Evolutionary conservation across 345 rosid species (phyloP).

Genomic region (Pugionium dolabratum): DNA sequence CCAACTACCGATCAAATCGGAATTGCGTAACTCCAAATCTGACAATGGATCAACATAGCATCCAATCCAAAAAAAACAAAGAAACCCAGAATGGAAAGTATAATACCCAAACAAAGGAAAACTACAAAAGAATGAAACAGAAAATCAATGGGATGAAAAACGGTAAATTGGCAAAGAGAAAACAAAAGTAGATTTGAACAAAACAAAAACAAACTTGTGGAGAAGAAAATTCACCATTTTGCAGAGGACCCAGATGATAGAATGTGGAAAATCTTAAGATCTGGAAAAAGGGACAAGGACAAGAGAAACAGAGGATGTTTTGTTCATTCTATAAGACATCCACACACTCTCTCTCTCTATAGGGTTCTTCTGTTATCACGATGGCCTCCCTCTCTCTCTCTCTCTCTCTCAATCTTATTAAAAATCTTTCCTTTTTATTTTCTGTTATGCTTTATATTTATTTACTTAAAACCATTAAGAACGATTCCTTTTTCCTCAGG

Average conservation of each 20-base stretch:
- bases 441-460: slow-evolving; percentile 35
- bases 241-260: slow-evolving; percentile 61
- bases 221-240: slow-evolving; percentile 54
- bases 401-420: slow-evolving; percentile 49
- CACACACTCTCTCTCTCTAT: slow-evolving; percentile 37
- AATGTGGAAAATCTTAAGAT: slow-evolving; percentile 69
- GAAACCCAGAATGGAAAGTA: not conserved
- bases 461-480: slow-evolving; percentile 47
- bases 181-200: slow-evolving; percentile 21
- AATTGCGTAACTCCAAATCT: slow-evolving; percentile 56
- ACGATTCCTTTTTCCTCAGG: slow-evolving; percentile 52
- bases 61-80: slow-evolving; percentile 26
- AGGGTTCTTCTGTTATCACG: slow-evolving; percentile 41
- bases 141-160: slow-evolving; percentile 32
- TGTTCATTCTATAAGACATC: slow-evolving; percentile 51
- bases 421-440: slow-evolving; percentile 54
- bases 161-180: slow-evolving; percentile 37
- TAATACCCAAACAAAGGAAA: not conserved
- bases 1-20: slow-evolving; percentile 48
- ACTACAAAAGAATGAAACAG: slow-evolving; percentile 23
- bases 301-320: slow-evolving; percentile 60
- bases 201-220: slow-evolving; percentile 6
- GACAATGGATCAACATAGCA: slow-evolving; percentile 56
- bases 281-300: slow-evolving; percentile 55
- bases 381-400: slow-evolving; percentile 38